Evolutionary conservation across 108 stramenopile species (phyloP).

Genomic region (Fragilariopsis cylindrus): DNA sequence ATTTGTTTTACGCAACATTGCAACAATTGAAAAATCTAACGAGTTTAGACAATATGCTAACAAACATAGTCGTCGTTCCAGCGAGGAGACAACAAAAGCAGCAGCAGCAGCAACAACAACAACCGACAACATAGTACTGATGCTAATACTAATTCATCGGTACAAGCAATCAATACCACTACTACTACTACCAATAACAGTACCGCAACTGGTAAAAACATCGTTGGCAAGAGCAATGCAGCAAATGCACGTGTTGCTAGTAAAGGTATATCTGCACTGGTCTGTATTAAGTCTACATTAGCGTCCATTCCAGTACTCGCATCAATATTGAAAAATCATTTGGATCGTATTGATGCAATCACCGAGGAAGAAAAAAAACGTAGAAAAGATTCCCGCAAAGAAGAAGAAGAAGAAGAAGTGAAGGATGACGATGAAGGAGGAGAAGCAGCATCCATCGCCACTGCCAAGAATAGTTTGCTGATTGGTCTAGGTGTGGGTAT

Average conservation of each 20-base stretch:
- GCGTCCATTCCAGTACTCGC: slow-evolving; percentile 67
- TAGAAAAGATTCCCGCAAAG: slow-evolving; percentile 8
- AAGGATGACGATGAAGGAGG: slow-evolving; percentile 21
- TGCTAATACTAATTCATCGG: not conserved
- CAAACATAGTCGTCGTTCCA: slow-evolving; percentile 72
- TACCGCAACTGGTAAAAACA: not conserved
- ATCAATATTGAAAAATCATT: slow-evolving; percentile 59
- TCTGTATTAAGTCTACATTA: slow-evolving; percentile 84
- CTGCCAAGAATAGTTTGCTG: slow-evolving; percentile 55
- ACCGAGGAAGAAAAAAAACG: slow-evolving; percentile 24
- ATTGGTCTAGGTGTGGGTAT: slow-evolving; percentile 65
- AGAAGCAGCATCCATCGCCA: slow-evolving; percentile 38
- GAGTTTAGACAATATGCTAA: slow-evolving; percentile 83
- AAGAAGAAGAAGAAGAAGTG: not conserved
- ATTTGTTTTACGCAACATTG: slow-evolving; percentile 83
- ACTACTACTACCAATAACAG: not conserved
- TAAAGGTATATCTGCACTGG: slow-evolving; percentile 82
- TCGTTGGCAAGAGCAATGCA: slow-evolving; percentile 10
- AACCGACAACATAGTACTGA: slow-evolving; percentile 9
- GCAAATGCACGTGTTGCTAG: slow-evolving; percentile 68
- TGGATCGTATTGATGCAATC: slow-evolving; percentile 31
- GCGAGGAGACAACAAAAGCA: not conserved
- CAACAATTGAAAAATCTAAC: slow-evolving; percentile 80
- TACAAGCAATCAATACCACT: not conserved
- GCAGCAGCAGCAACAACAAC: slow-evolving; percentile 14